These are phyloP conservation scores for Gelatoporia subvermispora DNA, from an alignment of 768 basidiomycete genomes.

Conservation along the genomic window DNA sequence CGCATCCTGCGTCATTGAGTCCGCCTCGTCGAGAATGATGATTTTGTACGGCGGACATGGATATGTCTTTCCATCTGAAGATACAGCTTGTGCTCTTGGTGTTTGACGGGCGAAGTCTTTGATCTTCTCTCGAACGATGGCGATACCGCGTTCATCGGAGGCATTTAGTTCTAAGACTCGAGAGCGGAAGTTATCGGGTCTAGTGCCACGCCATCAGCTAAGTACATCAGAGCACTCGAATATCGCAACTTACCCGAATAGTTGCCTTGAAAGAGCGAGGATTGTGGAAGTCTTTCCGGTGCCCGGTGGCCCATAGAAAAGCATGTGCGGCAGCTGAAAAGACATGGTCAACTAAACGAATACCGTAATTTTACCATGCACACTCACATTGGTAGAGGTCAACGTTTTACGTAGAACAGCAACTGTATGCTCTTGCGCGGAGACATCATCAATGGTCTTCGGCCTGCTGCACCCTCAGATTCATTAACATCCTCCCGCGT, in stretches of 20 bases:
- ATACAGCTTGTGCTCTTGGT: conserved; percentile 64
- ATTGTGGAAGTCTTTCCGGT: conserved; percentile 99
- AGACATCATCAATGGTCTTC: conserved; percentile 96
- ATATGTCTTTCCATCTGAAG: conserved; percentile 80
- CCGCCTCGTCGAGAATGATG: conserved; percentile 97
- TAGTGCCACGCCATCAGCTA: no score
- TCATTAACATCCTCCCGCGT: not conserved
- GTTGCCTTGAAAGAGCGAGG: conserved; percentile 85
- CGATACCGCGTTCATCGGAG: conserved; percentile 96
- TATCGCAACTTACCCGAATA: conserved; percentile 71
- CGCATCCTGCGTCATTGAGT: conserved; percentile 99
- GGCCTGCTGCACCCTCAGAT: conserved; percentile 61
- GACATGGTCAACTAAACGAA: conserved; percentile 1
- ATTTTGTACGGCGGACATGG: conserved; percentile 99
- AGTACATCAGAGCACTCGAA: not conserved
- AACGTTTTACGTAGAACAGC: conserved; percentile 88
- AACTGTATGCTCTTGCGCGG: conserved; percentile 95
- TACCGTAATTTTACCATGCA: not conserved
- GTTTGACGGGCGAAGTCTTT: conserved; percentile 96
- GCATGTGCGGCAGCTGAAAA: conserved; percentile 92
- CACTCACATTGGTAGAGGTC: conserved; percentile 79
- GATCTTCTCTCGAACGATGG: conserved; percentile 96
- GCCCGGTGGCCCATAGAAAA: conserved; percentile 98
- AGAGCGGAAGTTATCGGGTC: conserved; percentile 90
- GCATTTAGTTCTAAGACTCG: conserved; percentile 97